These are phyloP conservation scores for Quercus dentata DNA, from an alignment of 306 rosid species.

Conservation along the genomic window DNA sequence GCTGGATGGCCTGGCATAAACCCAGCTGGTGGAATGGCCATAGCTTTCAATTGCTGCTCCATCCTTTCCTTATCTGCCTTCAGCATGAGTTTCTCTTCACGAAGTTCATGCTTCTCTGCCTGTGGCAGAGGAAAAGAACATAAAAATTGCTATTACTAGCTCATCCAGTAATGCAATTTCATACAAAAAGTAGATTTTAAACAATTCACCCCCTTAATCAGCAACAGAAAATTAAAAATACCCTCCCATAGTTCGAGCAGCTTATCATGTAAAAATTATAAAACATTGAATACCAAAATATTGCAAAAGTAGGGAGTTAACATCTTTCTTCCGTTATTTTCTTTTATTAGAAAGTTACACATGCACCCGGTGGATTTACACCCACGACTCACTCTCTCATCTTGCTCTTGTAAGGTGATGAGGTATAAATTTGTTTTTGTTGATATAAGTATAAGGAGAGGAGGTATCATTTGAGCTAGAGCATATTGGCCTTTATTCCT, in stretches of 20 bases:
- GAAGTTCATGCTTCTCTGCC: constrained; percentile 89
- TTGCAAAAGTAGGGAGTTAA: not conserved
- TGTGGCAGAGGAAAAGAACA: constrained; percentile 18
- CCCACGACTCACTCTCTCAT: too few relatives aligned
- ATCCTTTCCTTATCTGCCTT: constrained; percentile 77
- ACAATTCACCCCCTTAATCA: not conserved
- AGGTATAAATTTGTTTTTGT: too few relatives aligned
- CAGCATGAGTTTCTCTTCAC: constrained; percentile 71
- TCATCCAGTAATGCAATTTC: not conserved
- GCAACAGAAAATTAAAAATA: not conserved
- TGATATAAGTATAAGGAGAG: too few relatives aligned
- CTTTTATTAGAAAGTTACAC: not conserved
- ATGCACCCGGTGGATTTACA: too few relatives aligned
- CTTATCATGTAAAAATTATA: not conserved
- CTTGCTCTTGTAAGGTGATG: too few relatives aligned
- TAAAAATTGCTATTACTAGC: not conserved
- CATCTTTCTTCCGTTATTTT: not conserved
- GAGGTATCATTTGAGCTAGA: too few relatives aligned
- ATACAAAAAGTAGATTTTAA: not conserved
- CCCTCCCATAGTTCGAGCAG: not conserved
- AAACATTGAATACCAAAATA: not conserved
- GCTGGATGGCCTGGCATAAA: constrained; percentile 67
- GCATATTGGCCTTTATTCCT: too few relatives aligned
- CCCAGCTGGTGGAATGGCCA: constrained; percentile 56
- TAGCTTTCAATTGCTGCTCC: constrained; percentile 66